Evolutionary conservation across 148 eudicot species (phyloP), one percentile per base, ranked within the genome.

Genomic region (Oxyria digyna): DNA sequence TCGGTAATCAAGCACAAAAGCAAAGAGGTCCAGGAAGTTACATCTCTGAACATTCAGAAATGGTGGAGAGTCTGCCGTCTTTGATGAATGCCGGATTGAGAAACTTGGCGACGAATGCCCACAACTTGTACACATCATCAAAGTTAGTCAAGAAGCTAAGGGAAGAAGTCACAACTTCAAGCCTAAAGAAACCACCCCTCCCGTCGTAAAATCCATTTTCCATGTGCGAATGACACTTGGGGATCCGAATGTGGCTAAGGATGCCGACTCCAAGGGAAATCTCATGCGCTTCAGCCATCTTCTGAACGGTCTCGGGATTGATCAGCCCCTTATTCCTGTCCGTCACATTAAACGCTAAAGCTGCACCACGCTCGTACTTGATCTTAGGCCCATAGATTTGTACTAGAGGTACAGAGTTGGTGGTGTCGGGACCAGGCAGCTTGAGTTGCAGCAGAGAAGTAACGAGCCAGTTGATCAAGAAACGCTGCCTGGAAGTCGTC

Each of bases 341-440:
- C 78, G 88, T 86, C 68, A 94, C 83, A 59, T 88, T 94, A 73
- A 94, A 94, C 9, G 98, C 97, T 71, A 94, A 97, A 5, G 98
- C 80, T 43, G 92, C 98, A 17, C 98, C 98, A 68, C 98, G 81
- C 80, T 94, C 98, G 42, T 94, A 94, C 69, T 90, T 88, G 23
- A 94, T 94, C 75, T 94, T 94, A 21, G 98, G 98, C 31, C 98
- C 98, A 62, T 90, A 94, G 20, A 94, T 94, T 68, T 88, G 95
- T 74, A 94, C 89, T 12, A 94, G 83, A 38, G 86, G 82, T 11
- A 76, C 64, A 29, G 64, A 57, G 18, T 18, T 7, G 1, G 78
- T 71, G 43, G 74, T 84, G 68, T 84, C 81, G 8, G 82, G 73
- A 62, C 83, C 78, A 38, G 72, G 82, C 69, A 86, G 66, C 72